Evolutionary conservation across 176 grass and related monocot species (phyloP).

Genomic region (Oryza brachyantha): DNA sequence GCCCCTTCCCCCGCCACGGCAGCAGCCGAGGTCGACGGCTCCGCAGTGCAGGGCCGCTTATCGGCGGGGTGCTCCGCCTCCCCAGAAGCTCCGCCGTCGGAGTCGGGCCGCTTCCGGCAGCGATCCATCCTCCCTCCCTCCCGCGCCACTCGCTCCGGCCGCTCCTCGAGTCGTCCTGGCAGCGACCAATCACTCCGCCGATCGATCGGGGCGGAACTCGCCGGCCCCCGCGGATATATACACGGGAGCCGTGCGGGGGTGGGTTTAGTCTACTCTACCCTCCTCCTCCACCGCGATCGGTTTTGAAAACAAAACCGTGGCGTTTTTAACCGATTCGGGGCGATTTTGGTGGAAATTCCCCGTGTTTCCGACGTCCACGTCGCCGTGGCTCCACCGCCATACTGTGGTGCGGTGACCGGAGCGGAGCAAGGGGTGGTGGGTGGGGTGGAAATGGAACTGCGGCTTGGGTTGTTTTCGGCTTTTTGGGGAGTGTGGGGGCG

Average conservation of each 20-base stretch:
- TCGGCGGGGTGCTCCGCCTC: slow-evolving; percentile 57
- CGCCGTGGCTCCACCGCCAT: slow-evolving; percentile 29
- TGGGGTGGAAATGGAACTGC: not conserved
- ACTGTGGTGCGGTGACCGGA: not conserved
- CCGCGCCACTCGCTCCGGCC: not conserved
- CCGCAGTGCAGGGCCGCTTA: slow-evolving; percentile 86
- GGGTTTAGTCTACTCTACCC: not conserved
- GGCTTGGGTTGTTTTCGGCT: slow-evolving; percentile 6
- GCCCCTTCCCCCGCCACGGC: not conserved
- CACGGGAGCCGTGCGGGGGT: no score
- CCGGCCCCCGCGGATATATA: no score
- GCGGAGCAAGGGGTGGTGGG: not conserved
- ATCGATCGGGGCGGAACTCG: no score
- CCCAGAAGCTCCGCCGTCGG: slow-evolving; percentile 42
- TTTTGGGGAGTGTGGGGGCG: not conserved
- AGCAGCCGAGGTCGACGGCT: slow-evolving; percentile 31
- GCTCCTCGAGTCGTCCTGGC: no score
- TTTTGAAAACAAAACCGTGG: slow-evolving; percentile 14
- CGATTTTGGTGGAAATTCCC: slow-evolving; percentile 21
- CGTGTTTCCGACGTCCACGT: not conserved
- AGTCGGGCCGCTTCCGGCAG: slow-evolving; percentile 81
- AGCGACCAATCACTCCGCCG: no score
- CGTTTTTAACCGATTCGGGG: slow-evolving; percentile 8
- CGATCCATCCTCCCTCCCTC: slow-evolving; percentile 65
- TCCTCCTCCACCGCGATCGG: slow-evolving; percentile 5